A percentile compares a stretch with the other conserved stretches of the same genome.
These are phyloP conservation scores for Mayamaea pseudoterrestris DNA, from an alignment of 108 stramenopile genomes.

Conservation along the genomic window DNA sequence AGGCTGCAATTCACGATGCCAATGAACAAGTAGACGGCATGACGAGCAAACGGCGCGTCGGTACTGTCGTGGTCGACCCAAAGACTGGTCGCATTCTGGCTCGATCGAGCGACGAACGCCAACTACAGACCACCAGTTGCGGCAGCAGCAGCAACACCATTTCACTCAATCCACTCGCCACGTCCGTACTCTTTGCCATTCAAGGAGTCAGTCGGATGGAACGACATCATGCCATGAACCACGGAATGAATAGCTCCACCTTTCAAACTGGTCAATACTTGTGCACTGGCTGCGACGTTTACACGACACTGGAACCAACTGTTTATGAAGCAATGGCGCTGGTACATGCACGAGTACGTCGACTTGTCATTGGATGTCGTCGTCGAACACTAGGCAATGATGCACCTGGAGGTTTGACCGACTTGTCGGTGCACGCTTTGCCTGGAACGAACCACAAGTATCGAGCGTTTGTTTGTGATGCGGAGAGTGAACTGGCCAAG, in stretches of 20 bases:
- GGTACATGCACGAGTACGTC: constrained; percentile 58
- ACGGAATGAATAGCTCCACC: constrained; percentile 30
- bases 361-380: too few species aligned
- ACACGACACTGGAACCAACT: constrained; percentile 43
- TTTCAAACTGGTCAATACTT: constrained; percentile 42
- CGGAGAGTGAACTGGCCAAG: too few species aligned
- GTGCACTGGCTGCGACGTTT: constrained; percentile 69
- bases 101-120: constrained; percentile 18
- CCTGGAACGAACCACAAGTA: constrained; percentile 77
- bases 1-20: too few species aligned
- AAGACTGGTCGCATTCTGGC: constrained; percentile 6
- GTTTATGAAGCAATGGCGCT: constrained; percentile 72
- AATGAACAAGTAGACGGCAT: too few species aligned
- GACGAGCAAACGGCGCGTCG: too few species aligned
- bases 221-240: constrained; percentile 29
- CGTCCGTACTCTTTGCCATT: constrained; percentile 54
- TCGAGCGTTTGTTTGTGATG: constrained; percentile 44
- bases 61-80: constrained; percentile 23
- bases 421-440: constrained; percentile 37
- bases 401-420: constrained; percentile 16
- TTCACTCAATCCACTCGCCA: constrained; percentile 38
- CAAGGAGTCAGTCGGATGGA: constrained; percentile 69
- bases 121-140: constrained; percentile 13
- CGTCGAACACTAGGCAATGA: constrained; percentile 38
- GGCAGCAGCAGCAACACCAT: constrained; percentile 6